phyloP scores from a whole-genome alignment of 495 filamentous ascomycete species.

The Melanomma pulvis-pyrius region DNA sequence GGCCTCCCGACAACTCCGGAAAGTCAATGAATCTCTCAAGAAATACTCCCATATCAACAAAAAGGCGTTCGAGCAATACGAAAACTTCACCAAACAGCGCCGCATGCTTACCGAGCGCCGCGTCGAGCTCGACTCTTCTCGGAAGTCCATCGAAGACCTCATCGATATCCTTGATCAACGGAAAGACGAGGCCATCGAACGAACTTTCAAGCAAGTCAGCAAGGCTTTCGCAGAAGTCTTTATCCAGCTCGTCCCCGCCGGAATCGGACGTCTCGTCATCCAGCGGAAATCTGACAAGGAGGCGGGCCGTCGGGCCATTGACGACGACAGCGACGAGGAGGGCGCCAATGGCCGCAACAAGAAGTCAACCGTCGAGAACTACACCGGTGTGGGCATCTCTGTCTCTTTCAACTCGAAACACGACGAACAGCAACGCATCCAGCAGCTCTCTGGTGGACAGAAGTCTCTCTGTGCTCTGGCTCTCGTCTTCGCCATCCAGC shows the following conservation, averaged over 20 bases:
- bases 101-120: slow-evolving; percentile 79
- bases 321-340: slow-evolving; percentile 63
- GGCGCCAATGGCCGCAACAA: slow-evolving; percentile 51
- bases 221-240: slow-evolving; percentile 91
- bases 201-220: slow-evolving; percentile 97
- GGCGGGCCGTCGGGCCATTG: slow-evolving; percentile 31
- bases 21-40: slow-evolving; percentile 90
- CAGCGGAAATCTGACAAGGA: slow-evolving; percentile 82
- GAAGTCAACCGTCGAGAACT: slow-evolving; percentile 84
- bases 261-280: slow-evolving; percentile 87
- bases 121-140: slow-evolving; percentile 79
- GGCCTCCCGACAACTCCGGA: slow-evolving; percentile 84
- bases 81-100: slow-evolving; percentile 90
- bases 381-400: slow-evolving; percentile 95
- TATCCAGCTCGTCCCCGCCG: slow-evolving; percentile 90
- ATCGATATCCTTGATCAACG: slow-evolving; percentile 90
- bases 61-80: slow-evolving; percentile 98
- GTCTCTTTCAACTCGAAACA: slow-evolving; percentile 98
- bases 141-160: slow-evolving; percentile 84
- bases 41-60: slow-evolving; percentile 99
- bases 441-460: slow-evolving; percentile 94
- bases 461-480: slow-evolving; percentile 98
- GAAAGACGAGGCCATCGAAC: slow-evolving; percentile 94
- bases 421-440: slow-evolving; percentile 96
- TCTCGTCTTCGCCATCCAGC: slow-evolving; percentile 97